A percentile compares a stretch with the other conserved stretches of the same genome.
Evolutionary conservation across 2,329 filamentous ascomycete genomes (phyloP).

Genomic region (Paecilomyces niveus): DNA sequence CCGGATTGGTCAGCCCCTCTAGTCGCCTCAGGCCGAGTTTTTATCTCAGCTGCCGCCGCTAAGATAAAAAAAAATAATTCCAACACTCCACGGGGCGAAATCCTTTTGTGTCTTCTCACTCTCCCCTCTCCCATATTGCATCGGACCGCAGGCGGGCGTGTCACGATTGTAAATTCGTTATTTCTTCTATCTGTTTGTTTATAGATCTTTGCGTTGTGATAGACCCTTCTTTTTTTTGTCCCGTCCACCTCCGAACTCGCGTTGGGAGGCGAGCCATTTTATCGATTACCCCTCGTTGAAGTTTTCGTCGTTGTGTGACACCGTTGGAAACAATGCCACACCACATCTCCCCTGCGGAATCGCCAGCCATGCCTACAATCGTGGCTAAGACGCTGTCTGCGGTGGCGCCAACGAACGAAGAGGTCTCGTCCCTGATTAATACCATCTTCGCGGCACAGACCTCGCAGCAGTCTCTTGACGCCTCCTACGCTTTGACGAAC

Average conservation of each 20-base stretch:
- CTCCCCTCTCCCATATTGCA: background rate
- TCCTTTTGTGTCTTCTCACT: background rate
- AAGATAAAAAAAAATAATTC: constrained; percentile 1
- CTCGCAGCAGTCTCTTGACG: constrained; percentile 62
- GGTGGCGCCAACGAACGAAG: constrained; percentile 56
- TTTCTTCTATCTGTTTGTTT: background rate
- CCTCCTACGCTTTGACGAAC: constrained; percentile 58
- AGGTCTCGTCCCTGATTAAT: constrained; percentile 58
- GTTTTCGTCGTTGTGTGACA: background rate
- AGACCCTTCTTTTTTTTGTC: background rate
- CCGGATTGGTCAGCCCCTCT: background rate
- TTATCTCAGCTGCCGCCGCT: background rate
- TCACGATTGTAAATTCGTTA: background rate
- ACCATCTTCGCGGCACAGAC: constrained; percentile 63
- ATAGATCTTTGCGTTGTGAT: background rate
- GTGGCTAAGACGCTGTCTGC: constrained; percentile 40
- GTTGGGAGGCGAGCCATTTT: background rate
- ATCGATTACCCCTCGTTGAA: constrained; percentile 1
- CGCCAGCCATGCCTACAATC: constrained; percentile 38
- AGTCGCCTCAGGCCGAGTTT: background rate
- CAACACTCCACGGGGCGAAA: background rate
- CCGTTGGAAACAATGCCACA: constrained; percentile 40
- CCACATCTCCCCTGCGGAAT: constrained; percentile 31
- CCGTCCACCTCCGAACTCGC: background rate
- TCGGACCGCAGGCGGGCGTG: background rate